These are phyloP conservation scores for Neurospora discreta DNA, from an alignment of 495 filamentous ascomycete genomes.

Conservation along the genomic window DNA sequence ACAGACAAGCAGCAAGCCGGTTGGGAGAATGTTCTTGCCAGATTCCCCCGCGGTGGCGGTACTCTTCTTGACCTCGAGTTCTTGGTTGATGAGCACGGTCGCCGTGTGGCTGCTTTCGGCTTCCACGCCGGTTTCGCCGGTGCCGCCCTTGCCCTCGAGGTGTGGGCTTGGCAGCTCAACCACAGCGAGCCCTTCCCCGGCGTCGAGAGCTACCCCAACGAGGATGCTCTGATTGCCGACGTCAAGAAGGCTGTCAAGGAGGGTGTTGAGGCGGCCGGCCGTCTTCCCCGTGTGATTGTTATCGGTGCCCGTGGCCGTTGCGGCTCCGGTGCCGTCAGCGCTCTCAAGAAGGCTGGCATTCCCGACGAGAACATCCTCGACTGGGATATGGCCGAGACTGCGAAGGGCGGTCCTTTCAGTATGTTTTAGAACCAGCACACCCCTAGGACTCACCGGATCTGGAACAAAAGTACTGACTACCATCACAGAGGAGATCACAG, in stretches of 20 bases:
- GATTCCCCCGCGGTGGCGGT: slow-evolving; percentile 75
- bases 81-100: slow-evolving; percentile 64
- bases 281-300: slow-evolving; percentile 43
- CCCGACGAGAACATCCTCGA: slow-evolving; percentile 63
- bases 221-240: slow-evolving; percentile 58
- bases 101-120: slow-evolving; percentile 63
- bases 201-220: slow-evolving; percentile 65
- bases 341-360: slow-evolving; percentile 66
- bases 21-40: slow-evolving; percentile 70
- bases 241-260: slow-evolving; percentile 61
- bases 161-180: slow-evolving; percentile 80
- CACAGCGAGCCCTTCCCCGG: slow-evolving; percentile 56
- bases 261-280: slow-evolving; percentile 56
- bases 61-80: slow-evolving; percentile 87
- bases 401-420: slow-evolving; percentile 68
- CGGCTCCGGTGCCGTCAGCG: slow-evolving; percentile 72
- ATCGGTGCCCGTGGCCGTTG: slow-evolving; percentile 72
- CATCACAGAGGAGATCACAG: slow-evolving; percentile 56
- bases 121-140: slow-evolving; percentile 78
- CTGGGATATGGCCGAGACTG: slow-evolving; percentile 94
- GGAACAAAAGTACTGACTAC: neutral
- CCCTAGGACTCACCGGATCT: too few relatives aligned
- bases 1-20: slow-evolving; percentile 79
- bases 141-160: slow-evolving; percentile 69
- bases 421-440: slow-evolving; percentile 1